A percentile compares a stretch with the other conserved stretches of the same genome.
Conservation (phyloP, 202 grass and related monocot species). For the Zoysia matrella region DNA sequence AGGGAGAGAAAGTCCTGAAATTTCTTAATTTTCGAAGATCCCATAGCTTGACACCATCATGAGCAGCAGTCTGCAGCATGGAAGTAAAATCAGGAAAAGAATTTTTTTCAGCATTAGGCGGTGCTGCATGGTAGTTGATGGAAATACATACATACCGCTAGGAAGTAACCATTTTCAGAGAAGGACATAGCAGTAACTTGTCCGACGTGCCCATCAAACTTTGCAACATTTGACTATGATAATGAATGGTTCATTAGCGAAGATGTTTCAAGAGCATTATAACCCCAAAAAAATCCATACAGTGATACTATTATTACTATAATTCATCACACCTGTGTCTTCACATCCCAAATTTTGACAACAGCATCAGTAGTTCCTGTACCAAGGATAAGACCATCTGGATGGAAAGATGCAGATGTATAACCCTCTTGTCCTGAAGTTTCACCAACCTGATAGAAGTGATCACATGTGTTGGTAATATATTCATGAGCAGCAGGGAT, state of each 20-base stretch:
- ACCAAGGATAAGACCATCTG: constrained; percentile 98
- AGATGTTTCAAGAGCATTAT: constrained; percentile 24
- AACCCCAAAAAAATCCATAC: constrained; percentile 24
- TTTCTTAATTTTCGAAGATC: constrained; percentile 99
- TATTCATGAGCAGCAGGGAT: neutral
- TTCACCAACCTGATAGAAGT: constrained; percentile 72
- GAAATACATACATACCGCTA: constrained; percentile 68
- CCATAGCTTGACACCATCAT: constrained; percentile 99
- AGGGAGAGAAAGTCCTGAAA: constrained; percentile 93
- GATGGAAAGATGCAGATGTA: constrained; percentile 90
- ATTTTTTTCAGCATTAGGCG: constrained; percentile 17
- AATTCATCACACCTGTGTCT: constrained; percentile 76
- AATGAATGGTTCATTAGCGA: constrained; percentile 45
- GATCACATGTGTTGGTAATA: constrained; percentile 3
- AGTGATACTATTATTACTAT: neutral
- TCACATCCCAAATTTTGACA: constrained; percentile 99
- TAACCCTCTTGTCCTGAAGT: constrained; percentile 80
- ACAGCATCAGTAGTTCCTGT: constrained; percentile 85
- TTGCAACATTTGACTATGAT: constrained; percentile 82
- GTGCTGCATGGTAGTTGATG: neutral
- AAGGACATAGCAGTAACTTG: constrained; percentile 96
- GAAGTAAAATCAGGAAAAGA: constrained; percentile 40
- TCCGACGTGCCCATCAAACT: constrained; percentile 90
- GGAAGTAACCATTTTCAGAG: constrained; percentile 99
- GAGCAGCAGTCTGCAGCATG: constrained; percentile 78